Conservation (phyloP, 768 basidiomycete genomes). For the Gautieria morchelliformis region DNA sequence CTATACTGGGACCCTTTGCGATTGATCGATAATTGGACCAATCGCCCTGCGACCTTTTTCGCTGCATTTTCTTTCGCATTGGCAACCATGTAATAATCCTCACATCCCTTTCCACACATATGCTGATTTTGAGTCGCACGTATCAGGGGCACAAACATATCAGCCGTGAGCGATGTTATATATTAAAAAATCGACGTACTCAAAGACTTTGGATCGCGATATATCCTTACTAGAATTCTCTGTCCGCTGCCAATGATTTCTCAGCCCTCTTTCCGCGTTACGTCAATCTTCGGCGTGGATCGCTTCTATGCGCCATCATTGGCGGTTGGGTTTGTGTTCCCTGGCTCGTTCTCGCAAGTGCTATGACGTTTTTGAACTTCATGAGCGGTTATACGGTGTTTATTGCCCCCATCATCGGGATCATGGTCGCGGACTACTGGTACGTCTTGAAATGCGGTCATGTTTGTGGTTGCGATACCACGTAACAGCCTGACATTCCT, state of each 20-base stretch:
- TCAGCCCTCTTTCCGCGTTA: constrained; percentile 65
- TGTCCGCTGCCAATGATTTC: constrained; percentile 76
- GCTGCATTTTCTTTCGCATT: constrained; percentile 64
- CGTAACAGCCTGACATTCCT: background rate
- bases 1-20: constrained; percentile 65
- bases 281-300: constrained; percentile 75
- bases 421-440: constrained; percentile 41
- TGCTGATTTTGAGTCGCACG: constrained; percentile 17
- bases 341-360: constrained; percentile 72
- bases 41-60: constrained; percentile 81
- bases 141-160: constrained; percentile 40
- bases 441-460: background rate
- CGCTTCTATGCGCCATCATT: constrained; percentile 66
- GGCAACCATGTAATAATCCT: constrained; percentile 53
- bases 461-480: background rate
- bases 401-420: constrained; percentile 75
- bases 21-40: constrained; percentile 75
- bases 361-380: constrained; percentile 62
- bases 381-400: constrained; percentile 83
- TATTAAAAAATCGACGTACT: too few relatives aligned
- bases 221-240: constrained; percentile 37
- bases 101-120: background rate
- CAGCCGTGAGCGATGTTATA: constrained; percentile 31
- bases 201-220: background rate
- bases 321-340: constrained; percentile 83